Base-by-base conservation (phyloP, 805 yeast species). In the Tetrapisispora nanseiensis region DNA sequence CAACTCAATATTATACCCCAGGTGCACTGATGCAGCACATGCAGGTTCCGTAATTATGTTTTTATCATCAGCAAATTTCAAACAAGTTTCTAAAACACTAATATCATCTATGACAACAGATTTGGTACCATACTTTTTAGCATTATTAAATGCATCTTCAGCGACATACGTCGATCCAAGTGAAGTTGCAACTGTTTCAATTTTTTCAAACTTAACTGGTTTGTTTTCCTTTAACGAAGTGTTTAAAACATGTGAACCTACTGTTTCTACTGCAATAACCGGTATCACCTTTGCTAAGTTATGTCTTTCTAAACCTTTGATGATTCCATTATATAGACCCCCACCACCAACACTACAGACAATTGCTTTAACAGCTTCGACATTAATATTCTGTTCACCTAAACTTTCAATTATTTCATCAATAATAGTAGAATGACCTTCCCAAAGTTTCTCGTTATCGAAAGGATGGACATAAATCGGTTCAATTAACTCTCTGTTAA, bases 21-120 rank as follows among this genome's bases (percentile, higher is more conserved):
- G 67, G 19, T 80, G 71, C 22, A 81, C 56, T 0, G 85, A 75
- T 2, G 83, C 83, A 3, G 86, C 86, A 57, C 86, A 81, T 1
- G 86, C 86, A 0, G 86, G 86, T 55, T 81, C 86, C 0, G 78
- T 74, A 20, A 76, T 63, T 63, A 49, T 62, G 43, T 73, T 72
- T 47, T 67, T 75, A 43, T 75, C 76, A 2, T 66, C 54, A 7
- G 77, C 73, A 50, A 71, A 77, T 33, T 59, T 63, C 21, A 76
- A 51, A 39, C 80, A 69, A 0, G 81, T 75, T 13, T 58, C 57
- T 0, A 80, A 68, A 0, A 84, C 80, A 32, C 78, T 78, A 2
- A 62, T 45, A 51, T 82, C 89, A 21, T 71, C 64, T 2, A 75
- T 69, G 12, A 70, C 64, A 2, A 70, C 49, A 1, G 76, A 63